These are phyloP conservation scores for Strobilomyces echinocephalus DNA, from an alignment of 768 basidiomycete species.

Conservation along the genomic window DNA sequence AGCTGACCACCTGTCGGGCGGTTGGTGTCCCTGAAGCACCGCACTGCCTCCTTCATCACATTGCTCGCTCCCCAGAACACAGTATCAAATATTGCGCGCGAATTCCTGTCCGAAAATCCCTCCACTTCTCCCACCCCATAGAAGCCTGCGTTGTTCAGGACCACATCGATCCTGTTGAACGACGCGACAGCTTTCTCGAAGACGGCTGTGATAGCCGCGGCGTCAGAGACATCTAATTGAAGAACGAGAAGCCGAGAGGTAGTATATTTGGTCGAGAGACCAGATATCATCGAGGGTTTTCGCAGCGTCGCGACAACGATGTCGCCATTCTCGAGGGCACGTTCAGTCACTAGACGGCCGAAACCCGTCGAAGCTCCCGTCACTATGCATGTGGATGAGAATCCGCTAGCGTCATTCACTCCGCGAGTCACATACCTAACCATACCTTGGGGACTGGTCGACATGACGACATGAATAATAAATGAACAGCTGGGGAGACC, in stretches of 20 bases:
- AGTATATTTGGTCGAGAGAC: slow-evolving; percentile 28
- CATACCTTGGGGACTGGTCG: slow-evolving; percentile 16
- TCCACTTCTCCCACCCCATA: slow-evolving; percentile 55
- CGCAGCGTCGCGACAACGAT: slow-evolving; percentile 43
- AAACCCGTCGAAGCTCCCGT: slow-evolving; percentile 41
- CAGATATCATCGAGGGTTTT: slow-evolving; percentile 32
- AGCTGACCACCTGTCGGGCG: slow-evolving; percentile 31
- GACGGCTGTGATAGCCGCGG: slow-evolving; percentile 30
- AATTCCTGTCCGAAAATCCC: slow-evolving; percentile 74
- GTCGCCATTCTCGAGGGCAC: slow-evolving; percentile 36
- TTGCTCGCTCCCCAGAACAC: slow-evolving; percentile 32
- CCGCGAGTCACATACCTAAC: slow-evolving; percentile 15
- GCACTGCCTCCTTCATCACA: slow-evolving; percentile 32
- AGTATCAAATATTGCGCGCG: slow-evolving; percentile 52
- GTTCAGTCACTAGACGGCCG: slow-evolving; percentile 33
- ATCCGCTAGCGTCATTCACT: neutral
- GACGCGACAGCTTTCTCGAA: slow-evolving; percentile 32
- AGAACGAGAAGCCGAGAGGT: slow-evolving; percentile 36
- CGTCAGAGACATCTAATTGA: slow-evolving; percentile 38
- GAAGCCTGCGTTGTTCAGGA: slow-evolving; percentile 42
- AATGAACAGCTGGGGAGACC: neutral
- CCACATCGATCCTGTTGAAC: slow-evolving; percentile 42
- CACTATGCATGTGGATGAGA: slow-evolving; percentile 26
- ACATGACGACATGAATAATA: neutral
- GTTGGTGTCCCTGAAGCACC: slow-evolving; percentile 36